Base-by-base conservation (phyloP, 257 asterid genomes). In the Scutellaria galericulata region DNA sequence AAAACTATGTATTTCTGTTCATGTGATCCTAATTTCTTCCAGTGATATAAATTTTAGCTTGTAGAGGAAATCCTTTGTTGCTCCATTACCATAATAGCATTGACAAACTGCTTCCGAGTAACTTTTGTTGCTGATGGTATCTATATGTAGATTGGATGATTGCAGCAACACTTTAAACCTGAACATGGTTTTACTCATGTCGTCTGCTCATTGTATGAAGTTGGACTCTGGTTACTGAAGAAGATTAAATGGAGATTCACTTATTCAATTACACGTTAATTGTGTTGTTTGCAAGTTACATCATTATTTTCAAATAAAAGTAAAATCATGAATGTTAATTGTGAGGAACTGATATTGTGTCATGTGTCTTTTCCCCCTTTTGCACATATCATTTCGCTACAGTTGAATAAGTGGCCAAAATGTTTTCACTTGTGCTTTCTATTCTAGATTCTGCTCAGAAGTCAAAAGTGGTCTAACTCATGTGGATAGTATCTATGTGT, bases 401-500 rank as follows among this genome's bases (percentile, higher is more conserved):
- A 15, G 24, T 66, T 51, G 46, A 53, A 37, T 53, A 8, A 60
- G 6, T 73, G 66, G 13, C 67, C 58, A 7, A 11, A 22, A 10
- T 41, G 5, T 15, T 10, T 18, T 48, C 66, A 8, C 47, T 41
- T 41, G 61, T 58, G 62, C 52, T 61, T 72, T 40, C 62, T 37
- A 55, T 37, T 73, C 41, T 48, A 10, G 55, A 48, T 48, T 70
- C 31, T 63, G 18, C 53, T 56, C 7, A 11, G 46, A 58, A 40
- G 64, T 12, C 20, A 35, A 15, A 37, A 41, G 24, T 18, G 64
- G 20, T 48, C 12, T 8, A 44, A 55, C 27, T 46, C 53, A 52
- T 50, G 57, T 74, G 40, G 9, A n/a, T 41, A 27, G 57, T 77
- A 54, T 62, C 42, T 65, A 48, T 68, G 72, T 67, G 11, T 39